Conservation (phyloP, 129 eudicot species). For the Flaveria bidentis region DNA sequence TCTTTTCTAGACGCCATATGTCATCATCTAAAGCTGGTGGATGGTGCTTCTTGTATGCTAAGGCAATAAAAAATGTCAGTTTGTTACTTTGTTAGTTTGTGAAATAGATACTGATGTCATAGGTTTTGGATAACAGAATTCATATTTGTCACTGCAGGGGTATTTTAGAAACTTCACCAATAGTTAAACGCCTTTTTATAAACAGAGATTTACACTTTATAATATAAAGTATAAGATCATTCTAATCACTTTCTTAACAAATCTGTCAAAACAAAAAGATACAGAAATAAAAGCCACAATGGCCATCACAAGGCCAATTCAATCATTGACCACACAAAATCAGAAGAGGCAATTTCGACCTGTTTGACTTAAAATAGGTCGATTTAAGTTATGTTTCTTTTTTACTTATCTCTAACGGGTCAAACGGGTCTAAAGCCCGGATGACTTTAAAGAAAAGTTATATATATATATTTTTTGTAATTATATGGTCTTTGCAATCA, state of each 20-base stretch:
- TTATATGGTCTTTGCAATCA: constrained; percentile 1
- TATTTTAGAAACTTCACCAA: no score
- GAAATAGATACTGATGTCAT: no score
- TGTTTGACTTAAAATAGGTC: background rate
- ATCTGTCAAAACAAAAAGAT: no score
- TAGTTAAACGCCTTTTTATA: no score
- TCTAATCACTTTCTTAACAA: no score
- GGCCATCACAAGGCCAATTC: no score
- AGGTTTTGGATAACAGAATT: no score
- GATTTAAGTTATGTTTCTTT: background rate
- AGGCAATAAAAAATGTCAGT: constrained; percentile 2
- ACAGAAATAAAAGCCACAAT: no score
- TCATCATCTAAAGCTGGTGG: constrained; percentile 69
- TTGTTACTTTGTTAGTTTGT: background rate
- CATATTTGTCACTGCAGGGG: no score
- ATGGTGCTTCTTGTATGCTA: constrained; percentile 79
- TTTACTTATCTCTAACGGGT: background rate
- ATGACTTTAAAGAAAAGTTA: background rate
- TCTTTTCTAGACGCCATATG: constrained; percentile 74
- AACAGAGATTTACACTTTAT: no score
- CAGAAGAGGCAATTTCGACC: background rate
- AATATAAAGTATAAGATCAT: background rate
- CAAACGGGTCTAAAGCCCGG: background rate
- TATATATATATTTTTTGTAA: background rate
- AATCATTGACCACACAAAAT: no score